These are phyloP conservation scores for Galerina marginata DNA, from an alignment of 768 basidiomycete genomes.

Conservation along the genomic window DNA sequence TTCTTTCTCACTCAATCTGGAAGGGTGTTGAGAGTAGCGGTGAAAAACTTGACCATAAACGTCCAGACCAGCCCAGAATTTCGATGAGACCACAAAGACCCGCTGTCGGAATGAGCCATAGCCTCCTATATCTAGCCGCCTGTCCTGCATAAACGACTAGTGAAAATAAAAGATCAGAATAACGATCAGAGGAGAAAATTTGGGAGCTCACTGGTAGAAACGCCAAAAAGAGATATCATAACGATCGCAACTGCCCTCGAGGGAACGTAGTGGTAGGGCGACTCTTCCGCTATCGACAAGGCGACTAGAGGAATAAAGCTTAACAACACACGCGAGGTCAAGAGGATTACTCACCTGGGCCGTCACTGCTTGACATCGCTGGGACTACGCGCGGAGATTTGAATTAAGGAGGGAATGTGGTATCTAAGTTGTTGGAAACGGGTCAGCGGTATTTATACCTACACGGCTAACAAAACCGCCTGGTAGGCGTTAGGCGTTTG, in stretches of 20 bases:
- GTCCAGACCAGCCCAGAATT: slow-evolving; percentile 58
- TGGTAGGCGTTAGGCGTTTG: too few relatives aligned
- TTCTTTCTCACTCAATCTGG: slow-evolving; percentile 43
- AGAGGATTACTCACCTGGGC: not conserved
- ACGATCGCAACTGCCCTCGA: slow-evolving; percentile 25
- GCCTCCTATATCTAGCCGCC: slow-evolving; percentile 46
- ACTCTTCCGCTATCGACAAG: not conserved
- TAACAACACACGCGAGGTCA: not conserved
- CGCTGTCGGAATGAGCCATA: slow-evolving; percentile 59
- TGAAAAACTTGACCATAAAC: slow-evolving; percentile 53
- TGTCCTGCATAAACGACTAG: slow-evolving; percentile 54
- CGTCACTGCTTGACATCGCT: not conserved
- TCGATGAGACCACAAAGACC: slow-evolving; percentile 54
- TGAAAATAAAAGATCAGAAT: not conserved
- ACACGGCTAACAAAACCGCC: not conserved
- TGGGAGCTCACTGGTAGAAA: slow-evolving; percentile 42
- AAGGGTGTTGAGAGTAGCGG: slow-evolving; percentile 32
- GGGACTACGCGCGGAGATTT: not conserved
- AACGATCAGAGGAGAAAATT: not conserved
- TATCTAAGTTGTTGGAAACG: too few relatives aligned
- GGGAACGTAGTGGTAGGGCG: slow-evolving; percentile 33
- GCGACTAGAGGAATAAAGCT: too few relatives aligned
- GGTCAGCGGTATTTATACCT: not conserved
- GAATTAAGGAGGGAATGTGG: not conserved
- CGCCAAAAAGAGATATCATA: slow-evolving; percentile 38